These are phyloP conservation scores for Solanum chacoense DNA, from an alignment of 305 asterid species.

Conservation along the genomic window DNA sequence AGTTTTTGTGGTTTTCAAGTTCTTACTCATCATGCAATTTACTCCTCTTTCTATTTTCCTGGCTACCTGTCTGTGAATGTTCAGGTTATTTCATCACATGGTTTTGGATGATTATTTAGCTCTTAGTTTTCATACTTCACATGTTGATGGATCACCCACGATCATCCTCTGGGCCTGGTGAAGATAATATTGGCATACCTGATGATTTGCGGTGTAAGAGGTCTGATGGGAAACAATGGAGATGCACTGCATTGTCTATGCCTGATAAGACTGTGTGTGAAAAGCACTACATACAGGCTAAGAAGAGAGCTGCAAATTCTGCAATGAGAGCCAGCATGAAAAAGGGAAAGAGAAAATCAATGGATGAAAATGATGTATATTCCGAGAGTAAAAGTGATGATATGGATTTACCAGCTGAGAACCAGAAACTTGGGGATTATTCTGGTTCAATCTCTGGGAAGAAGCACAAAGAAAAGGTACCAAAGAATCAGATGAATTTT, in stretches of 20 bases:
- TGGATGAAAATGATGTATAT: constrained; percentile 62
- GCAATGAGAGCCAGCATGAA: constrained; percentile 91
- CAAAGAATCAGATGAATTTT: constrained; percentile 36
- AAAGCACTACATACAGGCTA: constrained; percentile 98
- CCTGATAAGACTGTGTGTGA: constrained; percentile 98
- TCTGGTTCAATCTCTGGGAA: constrained; percentile 56
- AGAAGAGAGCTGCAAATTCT: constrained; percentile 98
- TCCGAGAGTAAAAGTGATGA: constrained; percentile 94
- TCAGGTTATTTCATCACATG: constrained; percentile 20
- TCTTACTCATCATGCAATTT: not conserved
- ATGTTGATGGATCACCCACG: constrained; percentile 67
- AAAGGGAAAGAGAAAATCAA: constrained; percentile 56
- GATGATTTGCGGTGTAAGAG: constrained; percentile 98
- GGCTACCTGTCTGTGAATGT: constrained; percentile 3
- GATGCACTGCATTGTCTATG: constrained; percentile 99
- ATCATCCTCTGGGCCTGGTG: constrained; percentile 54
- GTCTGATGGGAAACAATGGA: constrained; percentile 99
- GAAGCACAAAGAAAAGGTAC: constrained; percentile 51
- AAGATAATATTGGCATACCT: constrained; percentile 74
- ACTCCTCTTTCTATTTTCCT: not conserved
- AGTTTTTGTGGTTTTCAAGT: not conserved
- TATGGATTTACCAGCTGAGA: constrained; percentile 65
- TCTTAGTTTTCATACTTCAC: constrained; percentile 8
- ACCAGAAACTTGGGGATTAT: constrained; percentile 53
- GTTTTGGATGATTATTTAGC: constrained; percentile 13